These are phyloP conservation scores for Adansonia digitata DNA, from an alignment of 345 rosid genomes.

Conservation along the genomic window DNA sequence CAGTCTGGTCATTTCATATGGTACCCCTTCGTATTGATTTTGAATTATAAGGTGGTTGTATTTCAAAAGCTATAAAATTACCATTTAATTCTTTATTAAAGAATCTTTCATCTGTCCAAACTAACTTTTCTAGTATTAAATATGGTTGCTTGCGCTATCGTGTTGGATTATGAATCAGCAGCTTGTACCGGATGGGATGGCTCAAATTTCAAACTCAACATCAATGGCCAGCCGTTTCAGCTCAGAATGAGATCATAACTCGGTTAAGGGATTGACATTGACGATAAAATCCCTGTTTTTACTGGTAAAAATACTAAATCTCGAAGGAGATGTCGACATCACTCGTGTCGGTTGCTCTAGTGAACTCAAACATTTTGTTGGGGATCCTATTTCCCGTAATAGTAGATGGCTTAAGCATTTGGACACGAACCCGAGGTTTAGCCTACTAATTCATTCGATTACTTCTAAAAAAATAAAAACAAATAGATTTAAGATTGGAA, in stretches of 20 bases:
- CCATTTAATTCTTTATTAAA: background rate
- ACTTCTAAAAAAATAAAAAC: too few relatives aligned
- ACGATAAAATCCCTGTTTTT: background rate
- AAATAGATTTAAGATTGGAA: too few relatives aligned
- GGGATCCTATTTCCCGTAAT: background rate
- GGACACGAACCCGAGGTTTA: background rate
- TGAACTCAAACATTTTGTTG: background rate
- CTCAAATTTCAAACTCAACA: background rate
- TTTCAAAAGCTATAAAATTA: background rate
- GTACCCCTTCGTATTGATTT: background rate
- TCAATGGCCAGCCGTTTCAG: background rate
- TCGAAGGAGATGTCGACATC: background rate
- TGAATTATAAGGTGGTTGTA: background rate
- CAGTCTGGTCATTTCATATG: background rate
- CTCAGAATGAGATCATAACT: background rate
- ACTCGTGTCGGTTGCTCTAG: background rate
- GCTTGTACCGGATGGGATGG: background rate
- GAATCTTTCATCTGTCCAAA: too few relatives aligned
- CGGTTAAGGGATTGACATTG: background rate
- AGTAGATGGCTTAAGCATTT: background rate
- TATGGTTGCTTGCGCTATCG: background rate
- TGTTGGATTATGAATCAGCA: background rate
- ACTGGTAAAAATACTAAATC: too few relatives aligned
- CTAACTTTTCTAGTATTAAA: too few relatives aligned
- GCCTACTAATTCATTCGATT: too few relatives aligned